Conservation (phyloP, 164 flowering plant genomes). For the Amborella trichopoda region DNA sequence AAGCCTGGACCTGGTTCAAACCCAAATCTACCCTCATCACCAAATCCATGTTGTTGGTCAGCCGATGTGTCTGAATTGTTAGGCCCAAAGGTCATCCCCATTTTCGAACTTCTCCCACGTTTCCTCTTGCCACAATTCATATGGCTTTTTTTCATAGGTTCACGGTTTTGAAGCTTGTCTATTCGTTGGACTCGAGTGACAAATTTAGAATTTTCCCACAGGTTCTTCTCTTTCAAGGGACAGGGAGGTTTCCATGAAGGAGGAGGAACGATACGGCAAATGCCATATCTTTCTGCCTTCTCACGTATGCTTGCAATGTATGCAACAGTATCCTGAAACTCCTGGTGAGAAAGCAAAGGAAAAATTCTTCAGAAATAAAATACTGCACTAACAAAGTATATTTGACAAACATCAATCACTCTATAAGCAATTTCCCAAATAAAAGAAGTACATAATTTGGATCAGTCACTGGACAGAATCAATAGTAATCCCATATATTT, state of each 20-base stretch:
- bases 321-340: constrained; percentile 69
- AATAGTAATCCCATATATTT: too few species aligned
- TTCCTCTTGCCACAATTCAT: constrained; percentile 27
- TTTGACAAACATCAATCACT: not conserved
- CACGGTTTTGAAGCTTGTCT: constrained; percentile 75
- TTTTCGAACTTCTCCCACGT: constrained; percentile 42
- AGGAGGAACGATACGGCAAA: constrained; percentile 93
- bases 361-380: constrained; percentile 6
- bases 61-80: constrained; percentile 14
- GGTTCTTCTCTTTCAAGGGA: constrained; percentile 46
- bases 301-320: constrained; percentile 65
- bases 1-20: constrained; percentile 90
- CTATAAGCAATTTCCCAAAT: not conserved
- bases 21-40: constrained; percentile 32
- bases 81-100: constrained; percentile 25
- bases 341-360: constrained; percentile 37
- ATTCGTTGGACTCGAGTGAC: constrained; percentile 64
- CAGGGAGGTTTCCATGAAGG: constrained; percentile 90
- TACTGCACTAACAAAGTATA: constrained; percentile 1
- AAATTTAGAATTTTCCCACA: constrained; percentile 63
- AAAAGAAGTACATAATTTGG: too few species aligned
- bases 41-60: constrained; percentile 7
- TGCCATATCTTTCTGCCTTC: constrained; percentile 76
- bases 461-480: too few species aligned
- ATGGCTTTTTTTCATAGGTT: constrained; percentile 30